Percentiles rank a stretch among this genome's conserved stretches.
Evolutionary conservation across 805 yeast genomes (phyloP).

Genomic region (Suhomyces sp.): DNA sequence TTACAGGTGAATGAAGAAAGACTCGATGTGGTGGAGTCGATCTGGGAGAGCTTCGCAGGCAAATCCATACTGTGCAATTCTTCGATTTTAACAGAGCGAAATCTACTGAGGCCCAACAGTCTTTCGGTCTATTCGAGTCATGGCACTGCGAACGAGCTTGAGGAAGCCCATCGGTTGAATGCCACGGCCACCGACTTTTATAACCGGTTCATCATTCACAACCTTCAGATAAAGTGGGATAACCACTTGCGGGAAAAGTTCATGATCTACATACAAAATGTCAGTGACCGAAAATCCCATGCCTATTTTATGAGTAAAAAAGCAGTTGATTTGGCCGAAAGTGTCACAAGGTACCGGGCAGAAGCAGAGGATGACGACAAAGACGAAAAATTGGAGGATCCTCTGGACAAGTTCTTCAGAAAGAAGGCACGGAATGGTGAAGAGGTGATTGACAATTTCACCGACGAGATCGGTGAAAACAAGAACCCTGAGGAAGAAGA

Average conservation of each 20-base stretch:
- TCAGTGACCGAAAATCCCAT: conserved; percentile 42
- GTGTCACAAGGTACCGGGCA: conserved; percentile 23
- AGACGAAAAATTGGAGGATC: conserved; percentile 17
- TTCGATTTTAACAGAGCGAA: conserved; percentile 6
- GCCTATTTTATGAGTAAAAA: conserved; percentile 46
- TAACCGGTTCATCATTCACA: conserved; percentile 72
- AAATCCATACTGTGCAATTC: conserved; percentile 3
- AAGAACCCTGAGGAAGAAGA: conserved; percentile 31
- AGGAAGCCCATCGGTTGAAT: conserved; percentile 19
- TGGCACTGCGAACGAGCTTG: conserved; percentile 22
- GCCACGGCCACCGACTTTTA: conserved; percentile 41
- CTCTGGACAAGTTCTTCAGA: conserved; percentile 10
- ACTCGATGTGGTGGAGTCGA: conserved; percentile 21
- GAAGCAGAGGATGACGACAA: conserved; percentile 14
- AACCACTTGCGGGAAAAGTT: conserved; percentile 62
- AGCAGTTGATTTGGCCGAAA: conserved; percentile 49
- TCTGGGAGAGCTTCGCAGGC: conserved; percentile 18
- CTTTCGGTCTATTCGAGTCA: conserved; percentile 33
- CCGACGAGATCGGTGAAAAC: conserved; percentile 47
- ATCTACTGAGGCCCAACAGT: conserved; percentile 11
- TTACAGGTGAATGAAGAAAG: conserved; percentile 25
- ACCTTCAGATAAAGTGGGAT: conserved; percentile 77
- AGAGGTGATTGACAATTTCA: conserved; percentile 46
- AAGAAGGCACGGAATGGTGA: conserved; percentile 21
- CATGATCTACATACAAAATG: conserved; percentile 51